Evolutionary conservation across 768 basidiomycete species (phyloP).

Genomic region (Pleurotus platypus): DNA sequence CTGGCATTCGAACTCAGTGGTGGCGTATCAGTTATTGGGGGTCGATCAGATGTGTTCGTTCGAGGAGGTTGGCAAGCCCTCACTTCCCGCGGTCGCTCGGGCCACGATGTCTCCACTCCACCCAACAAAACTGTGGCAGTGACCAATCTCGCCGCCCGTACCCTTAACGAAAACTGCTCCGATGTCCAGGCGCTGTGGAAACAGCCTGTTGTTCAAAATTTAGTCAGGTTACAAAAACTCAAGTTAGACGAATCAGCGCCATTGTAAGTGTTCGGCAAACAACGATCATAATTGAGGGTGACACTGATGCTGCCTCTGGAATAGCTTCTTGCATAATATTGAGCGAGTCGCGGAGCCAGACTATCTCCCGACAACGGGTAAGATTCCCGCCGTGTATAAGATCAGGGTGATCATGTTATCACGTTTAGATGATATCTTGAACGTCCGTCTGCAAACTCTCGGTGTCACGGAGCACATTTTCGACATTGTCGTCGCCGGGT

Average conservation of each 20-base stretch:
- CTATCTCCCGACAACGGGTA: conserved; percentile 71
- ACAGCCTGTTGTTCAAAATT: conserved; percentile 59
- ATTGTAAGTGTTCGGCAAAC: conserved; percentile 47
- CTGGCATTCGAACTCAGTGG: conserved; percentile 67
- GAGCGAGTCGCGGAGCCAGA: conserved; percentile 64
- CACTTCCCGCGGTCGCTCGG: conserved; percentile 36
- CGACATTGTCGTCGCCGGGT: conserved; percentile 59
- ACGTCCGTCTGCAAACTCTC: conserved; percentile 76
- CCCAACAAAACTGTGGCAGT: conserved; percentile 30
- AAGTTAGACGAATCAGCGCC: conserved; percentile 72
- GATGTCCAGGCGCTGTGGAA: conserved; percentile 66
- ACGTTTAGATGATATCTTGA: conserved; percentile 65
- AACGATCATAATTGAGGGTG: conserved; percentile 10
- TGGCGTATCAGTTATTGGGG: conserved; percentile 59
- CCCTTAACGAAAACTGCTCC: conserved; percentile 42
- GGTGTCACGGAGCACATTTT: conserved; percentile 78
- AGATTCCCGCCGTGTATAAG: not conserved
- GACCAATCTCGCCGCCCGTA: conserved; percentile 51
- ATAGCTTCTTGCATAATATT: conserved; percentile 67
- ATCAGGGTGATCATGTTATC: not conserved
- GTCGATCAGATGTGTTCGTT: conserved; percentile 60
- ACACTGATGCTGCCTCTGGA: not conserved
- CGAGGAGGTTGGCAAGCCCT: conserved; percentile 72
- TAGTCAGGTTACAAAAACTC: conserved; percentile 55
- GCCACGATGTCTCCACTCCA: conserved; percentile 22